phyloP scores from a whole-genome alignment of 306 rosid species.

The Cotoneaster glaucophyllus region DNA sequence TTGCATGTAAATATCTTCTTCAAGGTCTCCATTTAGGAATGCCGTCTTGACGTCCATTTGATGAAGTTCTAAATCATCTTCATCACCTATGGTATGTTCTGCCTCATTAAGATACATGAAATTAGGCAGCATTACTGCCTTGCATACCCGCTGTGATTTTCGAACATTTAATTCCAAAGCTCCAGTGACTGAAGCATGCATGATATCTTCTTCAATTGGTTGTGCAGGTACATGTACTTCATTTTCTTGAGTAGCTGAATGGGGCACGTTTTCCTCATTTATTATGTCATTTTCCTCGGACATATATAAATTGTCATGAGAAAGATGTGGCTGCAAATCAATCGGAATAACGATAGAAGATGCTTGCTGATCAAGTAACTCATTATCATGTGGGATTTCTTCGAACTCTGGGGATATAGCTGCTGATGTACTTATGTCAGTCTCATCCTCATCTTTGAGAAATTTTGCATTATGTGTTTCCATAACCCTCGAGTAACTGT shows the following conservation, averaged over 20 bases:
- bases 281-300: rapidly evolving
- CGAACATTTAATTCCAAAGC: rapidly evolving
- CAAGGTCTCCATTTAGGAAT: neutral
- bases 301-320: rapidly evolving
- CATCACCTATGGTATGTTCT: no score
- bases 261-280: rapidly evolving
- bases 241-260: rapidly evolving
- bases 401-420: rapidly evolving
- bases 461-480: neutral
- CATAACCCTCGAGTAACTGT: no score
- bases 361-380: rapidly evolving
- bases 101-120: no score
- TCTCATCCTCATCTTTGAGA: neutral
- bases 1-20: neutral
- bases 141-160: no score
- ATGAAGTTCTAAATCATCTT: no score
- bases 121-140: no score
- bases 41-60: no score
- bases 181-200: rapidly evolving
- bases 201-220: rapidly evolving
- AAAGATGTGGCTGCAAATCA: rapidly evolving
- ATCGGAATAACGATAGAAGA: no score
- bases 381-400: no score
- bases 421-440: rapidly evolving
- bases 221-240: rapidly evolving